Conservation (phyloP, 805 yeast genomes). For the Nakazawaea anatomiae region DNA sequence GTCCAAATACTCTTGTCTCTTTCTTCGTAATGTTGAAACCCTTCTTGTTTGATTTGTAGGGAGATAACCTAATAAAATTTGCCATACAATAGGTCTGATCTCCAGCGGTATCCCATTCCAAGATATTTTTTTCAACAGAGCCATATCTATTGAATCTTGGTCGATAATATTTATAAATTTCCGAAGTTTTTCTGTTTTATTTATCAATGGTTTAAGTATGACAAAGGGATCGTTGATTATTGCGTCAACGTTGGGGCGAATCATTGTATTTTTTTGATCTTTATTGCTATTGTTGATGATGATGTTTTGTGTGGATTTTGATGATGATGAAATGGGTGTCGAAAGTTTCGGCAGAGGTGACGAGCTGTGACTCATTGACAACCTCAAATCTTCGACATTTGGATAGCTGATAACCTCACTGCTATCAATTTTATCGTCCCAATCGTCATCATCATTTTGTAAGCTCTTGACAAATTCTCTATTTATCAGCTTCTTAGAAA, state of each 20-base stretch:
- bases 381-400: constrained; percentile 5
- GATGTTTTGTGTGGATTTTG: constrained; percentile 11
- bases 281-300: background rate
- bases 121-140: constrained; percentile 67
- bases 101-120: constrained; percentile 93
- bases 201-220: constrained; percentile 27
- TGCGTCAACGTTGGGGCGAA: constrained; percentile 23
- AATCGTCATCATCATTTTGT: constrained; percentile 70
- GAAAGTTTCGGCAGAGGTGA: constrained; percentile 10
- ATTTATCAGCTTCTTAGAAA: constrained; percentile 12
- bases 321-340: background rate
- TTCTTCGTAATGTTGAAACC: constrained; percentile 60
- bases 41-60: constrained; percentile 83
- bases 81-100: constrained; percentile 84
- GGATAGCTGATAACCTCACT: constrained; percentile 16
- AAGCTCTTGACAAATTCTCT: constrained; percentile 9
- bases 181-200: constrained; percentile 50
- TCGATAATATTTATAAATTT: constrained; percentile 61
- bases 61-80: constrained; percentile 78
- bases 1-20: constrained; percentile 78
- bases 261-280: constrained; percentile 7
- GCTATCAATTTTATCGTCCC: constrained; percentile 73
- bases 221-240: constrained; percentile 38
- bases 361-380: constrained; percentile 21
- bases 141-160: constrained; percentile 53